Conservation (phyloP, 768 basidiomycete genomes). For the Rickenella mellea region DNA sequence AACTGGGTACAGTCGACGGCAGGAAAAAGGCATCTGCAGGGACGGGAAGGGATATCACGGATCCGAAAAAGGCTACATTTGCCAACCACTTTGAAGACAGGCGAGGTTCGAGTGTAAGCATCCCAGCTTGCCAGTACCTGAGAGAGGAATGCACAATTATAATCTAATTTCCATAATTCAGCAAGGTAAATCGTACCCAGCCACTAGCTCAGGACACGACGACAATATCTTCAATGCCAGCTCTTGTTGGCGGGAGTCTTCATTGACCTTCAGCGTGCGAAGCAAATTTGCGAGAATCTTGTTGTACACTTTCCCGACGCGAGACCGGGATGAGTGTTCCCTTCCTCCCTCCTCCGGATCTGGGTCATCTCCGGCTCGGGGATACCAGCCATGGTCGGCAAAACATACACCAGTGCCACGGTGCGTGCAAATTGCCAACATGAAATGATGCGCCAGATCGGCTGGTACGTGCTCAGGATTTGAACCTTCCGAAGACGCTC, state of each 20-base stretch:
- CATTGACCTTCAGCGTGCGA: conserved; percentile 73
- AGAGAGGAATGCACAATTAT: conserved; percentile 8
- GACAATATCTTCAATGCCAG: conserved; percentile 71
- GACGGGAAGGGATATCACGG: conserved; percentile 67
- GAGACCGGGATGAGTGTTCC: conserved; percentile 18
- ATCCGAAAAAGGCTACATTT: conserved; percentile 76
- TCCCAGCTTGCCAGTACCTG: conserved; percentile 65
- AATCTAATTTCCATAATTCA: background rate
- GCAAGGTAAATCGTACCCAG: conserved; percentile 39
- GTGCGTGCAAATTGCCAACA: conserved; percentile 73
- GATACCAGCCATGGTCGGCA: conserved; percentile 86
- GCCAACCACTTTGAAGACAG: conserved; percentile 87
- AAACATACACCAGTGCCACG: conserved; percentile 85
- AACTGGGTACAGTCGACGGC: conserved; percentile 19
- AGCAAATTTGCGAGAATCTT: conserved; percentile 73
- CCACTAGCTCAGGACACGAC: conserved; percentile 80
- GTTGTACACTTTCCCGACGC: conserved; percentile 59
- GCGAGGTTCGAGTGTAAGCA: conserved; percentile 74
- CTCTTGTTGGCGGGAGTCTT: conserved; percentile 79
- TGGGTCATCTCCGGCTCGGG: conserved; percentile 39
- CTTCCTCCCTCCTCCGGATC: conserved; percentile 28
- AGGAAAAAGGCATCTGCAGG: conserved; percentile 57
- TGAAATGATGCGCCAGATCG: conserved; percentile 79
- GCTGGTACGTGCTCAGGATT: conserved; percentile 53
- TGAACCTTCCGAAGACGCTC: conserved; percentile 36